These are phyloP conservation scores for Capsicum baccatum DNA, from an alignment of 257 asterid species.

Conservation along the genomic window DNA sequence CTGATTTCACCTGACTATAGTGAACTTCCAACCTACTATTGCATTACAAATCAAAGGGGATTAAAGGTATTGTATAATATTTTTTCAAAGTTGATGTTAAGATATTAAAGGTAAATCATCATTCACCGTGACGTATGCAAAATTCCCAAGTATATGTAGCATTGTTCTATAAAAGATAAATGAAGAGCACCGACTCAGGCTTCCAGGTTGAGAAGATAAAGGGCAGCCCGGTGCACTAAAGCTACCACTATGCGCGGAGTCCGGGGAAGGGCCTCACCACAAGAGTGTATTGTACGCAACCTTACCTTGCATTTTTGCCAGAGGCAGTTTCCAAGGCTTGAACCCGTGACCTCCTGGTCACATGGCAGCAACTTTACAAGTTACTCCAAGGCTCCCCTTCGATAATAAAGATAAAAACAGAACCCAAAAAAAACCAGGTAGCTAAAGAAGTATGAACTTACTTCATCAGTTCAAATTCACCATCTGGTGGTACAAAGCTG, in stretches of 20 bases:
- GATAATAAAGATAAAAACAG: neutral
- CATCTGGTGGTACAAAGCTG: conserved; percentile 99
- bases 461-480: conserved; percentile 99
- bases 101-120: conserved; percentile 19
- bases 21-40: neutral
- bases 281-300: no score
- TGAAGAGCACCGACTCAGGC: conserved; percentile 4
- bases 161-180: neutral
- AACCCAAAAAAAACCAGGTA: neutral
- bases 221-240: no score
- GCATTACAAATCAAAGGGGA: neutral
- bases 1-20: neutral
- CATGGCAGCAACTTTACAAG: no score
- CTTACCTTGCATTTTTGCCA: no score
- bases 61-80: no score
- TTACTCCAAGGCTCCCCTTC: no score
- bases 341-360: no score
- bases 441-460: conserved; percentile 50
- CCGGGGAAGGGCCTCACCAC: no score
- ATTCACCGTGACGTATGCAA: neutral
- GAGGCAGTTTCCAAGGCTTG: no score
- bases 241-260: no score
- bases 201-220: conserved; percentile 8
- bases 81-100: neutral
- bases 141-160: neutral